Evolutionary conservation across 2,329 filamentous ascomycete species (phyloP), one percentile per base, ranked within the genome.

Genomic region (Penicillium sclerotigenum): DNA sequence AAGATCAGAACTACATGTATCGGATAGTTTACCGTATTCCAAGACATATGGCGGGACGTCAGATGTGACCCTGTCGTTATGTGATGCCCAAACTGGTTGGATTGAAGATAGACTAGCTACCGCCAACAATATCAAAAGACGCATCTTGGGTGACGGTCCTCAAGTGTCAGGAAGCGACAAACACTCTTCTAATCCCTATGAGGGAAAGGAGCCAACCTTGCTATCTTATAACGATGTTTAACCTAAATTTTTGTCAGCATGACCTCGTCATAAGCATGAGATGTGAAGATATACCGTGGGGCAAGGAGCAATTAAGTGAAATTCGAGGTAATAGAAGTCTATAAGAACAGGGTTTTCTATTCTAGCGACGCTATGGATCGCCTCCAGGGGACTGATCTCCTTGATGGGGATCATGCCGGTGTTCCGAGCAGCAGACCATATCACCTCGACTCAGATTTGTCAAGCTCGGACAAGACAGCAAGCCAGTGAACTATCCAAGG

Each of bases 31-130:
- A 79, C 78, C 78, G 65, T 80, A 79, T 47, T 77, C 73, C 13
- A 77, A 59, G 20, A 78, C 75, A 68, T 74, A 80, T 34, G 68
- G 65, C 3, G 77, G 77, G 11, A 82, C 71, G 13, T 54, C 51
- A 20, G 62, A 54, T 13, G 58, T 53, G 34, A 52, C 40, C 18
- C 63, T 43, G 11, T 57, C 45, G 31, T 24, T 18, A 5, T 20
- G 33, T 9, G 36, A 46, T 33, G 52, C 50, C 14, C 26, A 16
- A 7, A 51, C 58, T 29, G 52, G 42, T 20, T 42, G 49, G 40
- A 29, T 46, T 5, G 43, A 41, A 18, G 47, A 38, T 24, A 63
- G 31, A 16, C 49, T 20, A 28, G 36, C 36, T 11, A 59, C 40
- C 38, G 43, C 55, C 10, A 65, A 22, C n/a, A 50, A 46, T 48